Conservation (phyloP, 179 eudicot genomes). For the Patellifolia procumbens region DNA sequence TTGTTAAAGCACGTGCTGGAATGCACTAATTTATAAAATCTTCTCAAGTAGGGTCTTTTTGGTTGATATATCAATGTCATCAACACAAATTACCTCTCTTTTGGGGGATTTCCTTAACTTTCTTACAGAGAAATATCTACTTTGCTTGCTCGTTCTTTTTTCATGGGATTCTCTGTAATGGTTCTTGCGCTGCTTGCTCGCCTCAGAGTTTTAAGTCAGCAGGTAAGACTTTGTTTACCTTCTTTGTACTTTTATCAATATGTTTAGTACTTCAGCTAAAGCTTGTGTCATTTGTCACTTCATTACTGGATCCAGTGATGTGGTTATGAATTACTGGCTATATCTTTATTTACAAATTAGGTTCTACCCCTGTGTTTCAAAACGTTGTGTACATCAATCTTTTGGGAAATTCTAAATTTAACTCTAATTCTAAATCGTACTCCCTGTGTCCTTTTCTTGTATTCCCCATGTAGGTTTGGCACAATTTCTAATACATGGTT, state of each 20-base stretch:
- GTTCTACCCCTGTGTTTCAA: too few relatives aligned
- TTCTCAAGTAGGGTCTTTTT: too few relatives aligned
- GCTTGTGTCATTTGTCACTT: not conserved
- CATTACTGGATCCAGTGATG: not conserved
- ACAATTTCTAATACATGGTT: too few relatives aligned
- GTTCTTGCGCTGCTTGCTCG: conserved; percentile 82
- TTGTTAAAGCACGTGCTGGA: not conserved
- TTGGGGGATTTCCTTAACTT: conserved; percentile 43
- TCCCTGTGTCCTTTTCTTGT: too few relatives aligned
- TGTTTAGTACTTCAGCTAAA: not conserved
- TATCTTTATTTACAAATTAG: not conserved
- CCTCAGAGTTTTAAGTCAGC: conserved; percentile 86
- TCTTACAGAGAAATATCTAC: conserved; percentile 70
- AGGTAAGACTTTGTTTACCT: conserved; percentile 47
- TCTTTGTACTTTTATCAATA: not conserved
- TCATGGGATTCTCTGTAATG: conserved; percentile 79
- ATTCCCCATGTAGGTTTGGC: too few relatives aligned
- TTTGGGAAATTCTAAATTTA: too few relatives aligned
- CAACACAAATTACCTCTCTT: not conserved
- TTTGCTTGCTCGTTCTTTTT: conserved; percentile 82
- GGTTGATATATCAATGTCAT: not conserved
- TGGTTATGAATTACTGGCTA: not conserved
- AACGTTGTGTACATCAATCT: too few relatives aligned
- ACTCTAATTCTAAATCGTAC: too few relatives aligned
- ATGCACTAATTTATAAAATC: not conserved